These are phyloP conservation scores for Leccinum imitatum DNA, from an alignment of 768 basidiomycete species.

Conservation along the genomic window DNA sequence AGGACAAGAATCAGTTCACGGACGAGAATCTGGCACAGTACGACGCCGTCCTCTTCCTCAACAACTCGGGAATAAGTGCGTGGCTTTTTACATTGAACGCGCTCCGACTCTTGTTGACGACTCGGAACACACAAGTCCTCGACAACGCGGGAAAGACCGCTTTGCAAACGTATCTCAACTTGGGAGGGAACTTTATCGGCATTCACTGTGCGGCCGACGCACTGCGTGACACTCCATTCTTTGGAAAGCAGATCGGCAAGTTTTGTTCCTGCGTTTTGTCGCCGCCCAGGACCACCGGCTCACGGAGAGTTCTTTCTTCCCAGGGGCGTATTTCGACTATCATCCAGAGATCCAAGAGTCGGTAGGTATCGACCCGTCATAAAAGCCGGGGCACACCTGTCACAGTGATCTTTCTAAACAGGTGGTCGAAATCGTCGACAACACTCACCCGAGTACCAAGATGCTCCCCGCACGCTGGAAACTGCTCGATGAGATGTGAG, in stretches of 20 bases:
- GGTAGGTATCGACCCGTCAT: constrained; percentile 37
- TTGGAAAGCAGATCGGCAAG: constrained; percentile 55
- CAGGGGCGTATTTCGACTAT: constrained; percentile 70
- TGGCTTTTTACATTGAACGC: background rate
- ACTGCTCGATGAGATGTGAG: constrained; percentile 61
- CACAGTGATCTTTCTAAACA: constrained; percentile 20
- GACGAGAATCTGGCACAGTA: constrained; percentile 52
- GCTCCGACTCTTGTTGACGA: background rate
- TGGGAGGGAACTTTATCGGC: constrained; percentile 70
- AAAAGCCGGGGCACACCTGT: background rate
- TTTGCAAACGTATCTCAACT: constrained; percentile 61
- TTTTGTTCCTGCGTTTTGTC: background rate
- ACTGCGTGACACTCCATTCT: constrained; percentile 57
- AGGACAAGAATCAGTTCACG: constrained; percentile 57
- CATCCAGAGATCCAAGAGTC: constrained; percentile 66
- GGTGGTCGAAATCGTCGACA: constrained; percentile 59
- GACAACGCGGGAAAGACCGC: constrained; percentile 58
- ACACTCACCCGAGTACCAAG: constrained; percentile 60
- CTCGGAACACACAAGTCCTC: constrained; percentile 40
- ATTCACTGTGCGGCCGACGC: constrained; percentile 67
- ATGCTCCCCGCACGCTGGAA: constrained; percentile 53
- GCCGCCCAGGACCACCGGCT: background rate
- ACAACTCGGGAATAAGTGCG: constrained; percentile 67
- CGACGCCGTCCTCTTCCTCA: constrained; percentile 69
- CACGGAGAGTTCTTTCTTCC: background rate